Evolutionary conservation across 2,329 filamentous ascomycete species (phyloP).

Genomic region (Tolypocladium guangdongense): DNA sequence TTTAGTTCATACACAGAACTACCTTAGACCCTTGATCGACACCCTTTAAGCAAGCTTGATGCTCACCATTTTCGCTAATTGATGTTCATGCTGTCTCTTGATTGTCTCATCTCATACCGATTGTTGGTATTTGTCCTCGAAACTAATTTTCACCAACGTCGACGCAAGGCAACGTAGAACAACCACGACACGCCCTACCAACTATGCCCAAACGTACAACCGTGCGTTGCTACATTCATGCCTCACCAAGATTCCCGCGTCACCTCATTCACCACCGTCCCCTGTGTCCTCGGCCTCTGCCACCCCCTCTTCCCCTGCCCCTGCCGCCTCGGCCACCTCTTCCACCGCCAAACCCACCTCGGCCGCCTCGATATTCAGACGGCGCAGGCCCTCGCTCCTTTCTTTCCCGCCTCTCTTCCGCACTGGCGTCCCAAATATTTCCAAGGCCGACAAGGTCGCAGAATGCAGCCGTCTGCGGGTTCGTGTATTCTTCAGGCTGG

Average conservation of each 20-base stretch:
- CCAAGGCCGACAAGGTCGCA: conserved; percentile 67
- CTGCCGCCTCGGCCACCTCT: conserved; percentile 24
- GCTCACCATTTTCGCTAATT: too few relatives aligned
- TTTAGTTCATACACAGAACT: neutral
- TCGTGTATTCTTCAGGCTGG: conserved; percentile 73
- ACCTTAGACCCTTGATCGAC: neutral
- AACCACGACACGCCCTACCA: neutral
- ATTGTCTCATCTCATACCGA: neutral
- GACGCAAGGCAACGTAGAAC: neutral
- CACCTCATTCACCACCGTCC: neutral
- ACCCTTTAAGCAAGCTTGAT: neutral
- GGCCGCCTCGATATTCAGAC: conserved; percentile 18
- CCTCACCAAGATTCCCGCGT: neutral
- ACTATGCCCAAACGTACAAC: neutral
- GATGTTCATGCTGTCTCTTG: neutral
- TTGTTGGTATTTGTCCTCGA: neutral
- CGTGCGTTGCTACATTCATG: neutral
- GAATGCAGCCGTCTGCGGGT: conserved; percentile 73
- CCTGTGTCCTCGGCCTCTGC: conserved; percentile 11
- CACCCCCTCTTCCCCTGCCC: conserved; percentile 23
- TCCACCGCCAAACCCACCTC: conserved; percentile 24
- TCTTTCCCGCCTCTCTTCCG: conserved; percentile 55
- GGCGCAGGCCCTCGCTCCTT: conserved; percentile 46
- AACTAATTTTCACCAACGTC: neutral
- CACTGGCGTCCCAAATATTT: conserved; percentile 64